These are phyloP conservation scores for Vachellia pachyceras DNA, from an alignment of 306 rosid genomes.

Conservation along the genomic window DNA sequence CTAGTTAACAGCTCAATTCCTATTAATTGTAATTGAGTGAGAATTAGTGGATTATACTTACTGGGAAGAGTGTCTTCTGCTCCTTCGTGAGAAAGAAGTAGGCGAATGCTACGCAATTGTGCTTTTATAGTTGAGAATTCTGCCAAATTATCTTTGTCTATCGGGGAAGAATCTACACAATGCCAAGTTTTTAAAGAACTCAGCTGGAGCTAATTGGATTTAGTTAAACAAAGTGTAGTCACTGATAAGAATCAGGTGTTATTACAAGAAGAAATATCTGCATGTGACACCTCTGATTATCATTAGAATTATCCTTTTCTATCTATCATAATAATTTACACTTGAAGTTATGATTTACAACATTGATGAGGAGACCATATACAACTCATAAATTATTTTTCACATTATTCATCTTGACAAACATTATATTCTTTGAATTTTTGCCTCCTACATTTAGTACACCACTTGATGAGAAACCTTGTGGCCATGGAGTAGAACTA, in stretches of 20 bases:
- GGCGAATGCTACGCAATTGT: neutral
- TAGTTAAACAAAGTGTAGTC: neutral
- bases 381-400: neutral
- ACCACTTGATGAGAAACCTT: slow-evolving; percentile 16
- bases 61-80: neutral
- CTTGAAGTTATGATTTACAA: neutral
- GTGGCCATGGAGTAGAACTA: neutral
- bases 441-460: slow-evolving; percentile 4
- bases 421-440: slow-evolving; percentile 22
- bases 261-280: neutral
- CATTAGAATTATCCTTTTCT: neutral
- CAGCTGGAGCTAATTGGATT: neutral
- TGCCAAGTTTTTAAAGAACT: neutral
- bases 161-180: neutral
- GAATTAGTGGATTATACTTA: slow-evolving; percentile 2
- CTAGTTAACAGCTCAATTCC: neutral
- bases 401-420: no score
- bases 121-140: neutral
- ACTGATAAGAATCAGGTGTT: neutral
- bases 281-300: neutral
- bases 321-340: neutral
- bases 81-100: neutral
- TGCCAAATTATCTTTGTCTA: neutral
- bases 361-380: neutral
- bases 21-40: neutral